Conservation (phyloP, 805 yeast genomes). For the Saccharomycopsis sp. region DNA sequence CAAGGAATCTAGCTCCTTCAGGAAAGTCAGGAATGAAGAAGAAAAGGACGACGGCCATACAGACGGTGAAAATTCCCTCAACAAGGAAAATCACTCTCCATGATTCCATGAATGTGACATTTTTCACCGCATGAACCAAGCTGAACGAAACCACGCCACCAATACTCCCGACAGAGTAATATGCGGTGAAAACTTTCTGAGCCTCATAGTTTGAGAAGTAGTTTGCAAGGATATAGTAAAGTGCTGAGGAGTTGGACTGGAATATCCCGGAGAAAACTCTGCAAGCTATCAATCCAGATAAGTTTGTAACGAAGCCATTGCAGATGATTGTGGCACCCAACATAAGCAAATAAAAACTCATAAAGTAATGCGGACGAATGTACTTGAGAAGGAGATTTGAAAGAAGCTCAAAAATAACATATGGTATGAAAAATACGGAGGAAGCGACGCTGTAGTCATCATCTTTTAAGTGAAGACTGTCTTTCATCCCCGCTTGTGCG, state of each 20-base stretch:
- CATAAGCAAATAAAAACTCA: slow-evolving; percentile 19
- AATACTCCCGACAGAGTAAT: slow-evolving; percentile 15
- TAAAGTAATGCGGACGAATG: slow-evolving; percentile 19
- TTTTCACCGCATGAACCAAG: slow-evolving; percentile 4
- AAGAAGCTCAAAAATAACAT: slow-evolving; percentile 18
- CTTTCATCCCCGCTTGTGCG: slow-evolving; percentile 13
- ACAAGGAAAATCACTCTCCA: slow-evolving; percentile 51
- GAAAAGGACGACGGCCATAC: slow-evolving; percentile 33
- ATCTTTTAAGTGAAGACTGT: slow-evolving; percentile 7
- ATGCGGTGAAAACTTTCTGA: slow-evolving; percentile 19
- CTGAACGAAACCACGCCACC: slow-evolving; percentile 17
- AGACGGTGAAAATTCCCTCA: slow-evolving; percentile 41
- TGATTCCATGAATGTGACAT: background rate
- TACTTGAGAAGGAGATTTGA: slow-evolving; percentile 17
- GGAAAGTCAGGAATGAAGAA: slow-evolving; percentile 35
- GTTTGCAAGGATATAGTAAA: slow-evolving; percentile 20
- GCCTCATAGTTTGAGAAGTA: slow-evolving; percentile 16
- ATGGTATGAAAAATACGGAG: slow-evolving; percentile 18
- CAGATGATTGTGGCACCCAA: slow-evolving; percentile 16
- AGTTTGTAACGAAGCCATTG: slow-evolving; percentile 17
- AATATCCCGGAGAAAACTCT: slow-evolving; percentile 18
- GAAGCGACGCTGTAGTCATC: slow-evolving; percentile 16
- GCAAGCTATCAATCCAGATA: slow-evolving; percentile 14
- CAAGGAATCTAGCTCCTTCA: slow-evolving; percentile 23
- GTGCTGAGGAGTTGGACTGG: slow-evolving; percentile 17